phyloP scores from a whole-genome alignment of 306 rosid genomes.

The Cucurbita pepo region DNA sequence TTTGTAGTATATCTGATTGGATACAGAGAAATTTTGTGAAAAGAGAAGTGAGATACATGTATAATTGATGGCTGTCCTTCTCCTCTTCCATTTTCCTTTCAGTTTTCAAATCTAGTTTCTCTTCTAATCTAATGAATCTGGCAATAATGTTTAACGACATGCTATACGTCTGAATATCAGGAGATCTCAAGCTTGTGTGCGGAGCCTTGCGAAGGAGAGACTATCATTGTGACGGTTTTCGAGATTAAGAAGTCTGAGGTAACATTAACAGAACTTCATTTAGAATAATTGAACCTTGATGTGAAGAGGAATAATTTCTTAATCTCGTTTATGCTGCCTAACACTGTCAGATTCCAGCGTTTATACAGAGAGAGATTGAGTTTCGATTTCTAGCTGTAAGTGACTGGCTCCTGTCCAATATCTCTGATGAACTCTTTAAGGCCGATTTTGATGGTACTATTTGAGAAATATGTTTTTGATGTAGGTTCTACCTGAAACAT shows the following conservation, averaged over 20 bases:
- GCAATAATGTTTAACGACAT: neutral
- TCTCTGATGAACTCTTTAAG: neutral
- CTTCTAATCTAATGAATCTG: neutral
- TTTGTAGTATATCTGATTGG: neutral
- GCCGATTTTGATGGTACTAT: neutral
- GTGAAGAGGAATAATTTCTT: neutral
- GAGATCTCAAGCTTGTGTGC: slow-evolving; percentile 89
- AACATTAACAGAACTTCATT: slow-evolving; percentile 2
- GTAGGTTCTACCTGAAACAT: slow-evolving; percentile 64
- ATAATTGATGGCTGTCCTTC: neutral
- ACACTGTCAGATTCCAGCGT: slow-evolving; percentile 65
- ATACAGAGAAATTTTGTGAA: neutral
- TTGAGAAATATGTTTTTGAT: slow-evolving; percentile 6
- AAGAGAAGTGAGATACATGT: neutral
- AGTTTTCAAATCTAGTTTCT: neutral
- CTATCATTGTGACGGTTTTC: slow-evolving; percentile 56
- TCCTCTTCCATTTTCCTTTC: neutral
- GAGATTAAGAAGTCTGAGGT: slow-evolving; percentile 79
- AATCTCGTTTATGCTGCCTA: neutral
- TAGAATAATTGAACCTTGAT: neutral
- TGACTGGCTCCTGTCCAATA: neutral
- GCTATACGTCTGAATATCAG: slow-evolving; percentile 17
- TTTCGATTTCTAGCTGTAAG: slow-evolving; percentile 85
- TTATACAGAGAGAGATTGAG: slow-evolving; percentile 68
- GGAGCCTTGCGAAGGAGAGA: slow-evolving; percentile 67